phyloP scores from a whole-genome alignment of 2,329 filamentous ascomycete genomes.

The Triangularia setosa region DNA sequence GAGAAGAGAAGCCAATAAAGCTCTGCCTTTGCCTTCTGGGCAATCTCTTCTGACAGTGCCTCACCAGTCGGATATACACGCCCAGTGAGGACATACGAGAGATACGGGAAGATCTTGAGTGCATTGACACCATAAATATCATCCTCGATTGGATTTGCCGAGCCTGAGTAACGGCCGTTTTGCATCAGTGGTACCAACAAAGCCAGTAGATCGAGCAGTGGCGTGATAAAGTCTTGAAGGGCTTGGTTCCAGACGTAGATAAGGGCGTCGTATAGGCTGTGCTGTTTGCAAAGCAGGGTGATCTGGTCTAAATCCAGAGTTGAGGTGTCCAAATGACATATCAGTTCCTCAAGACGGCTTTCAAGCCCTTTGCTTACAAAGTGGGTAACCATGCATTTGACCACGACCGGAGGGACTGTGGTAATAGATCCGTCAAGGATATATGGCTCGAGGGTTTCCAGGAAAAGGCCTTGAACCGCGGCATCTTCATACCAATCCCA shows the following conservation, averaged over 20 bases:
- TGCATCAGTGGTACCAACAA: slow-evolving; percentile 61
- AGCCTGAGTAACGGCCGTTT: slow-evolving; percentile 45
- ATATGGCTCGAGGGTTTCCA: slow-evolving; percentile 83
- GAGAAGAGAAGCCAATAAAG: slow-evolving; percentile 94
- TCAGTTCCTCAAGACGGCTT: slow-evolving; percentile 81
- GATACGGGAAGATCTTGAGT: slow-evolving; percentile 88
- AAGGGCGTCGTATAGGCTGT: slow-evolving; percentile 89
- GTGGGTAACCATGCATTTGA: slow-evolving; percentile 81
- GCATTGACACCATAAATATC: slow-evolving; percentile 66
- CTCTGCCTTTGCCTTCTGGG: slow-evolving; percentile 75
- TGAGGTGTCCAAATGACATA: slow-evolving; percentile 85
- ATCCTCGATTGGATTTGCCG: slow-evolving; percentile 52
- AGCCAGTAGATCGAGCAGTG: slow-evolving; percentile 75
- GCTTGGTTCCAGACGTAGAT: slow-evolving; percentile 97
- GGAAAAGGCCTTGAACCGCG: slow-evolving; percentile 68
- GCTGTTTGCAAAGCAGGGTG: slow-evolving; percentile 83
- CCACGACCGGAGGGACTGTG: slow-evolving; percentile 71
- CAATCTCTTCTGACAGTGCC: slow-evolving; percentile 66
- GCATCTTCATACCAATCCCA: slow-evolving; percentile 87
- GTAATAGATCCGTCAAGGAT: slow-evolving; percentile 75
- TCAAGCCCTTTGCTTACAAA: slow-evolving; percentile 75
- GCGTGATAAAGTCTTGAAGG: slow-evolving; percentile 83
- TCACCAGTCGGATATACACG: slow-evolving; percentile 87
- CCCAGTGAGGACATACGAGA: slow-evolving; percentile 86
- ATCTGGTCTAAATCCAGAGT: slow-evolving; percentile 94